Evolutionary conservation across 2,329 filamentous ascomycete species (phyloP).

Genomic region (Aspergillus sp.): DNA sequence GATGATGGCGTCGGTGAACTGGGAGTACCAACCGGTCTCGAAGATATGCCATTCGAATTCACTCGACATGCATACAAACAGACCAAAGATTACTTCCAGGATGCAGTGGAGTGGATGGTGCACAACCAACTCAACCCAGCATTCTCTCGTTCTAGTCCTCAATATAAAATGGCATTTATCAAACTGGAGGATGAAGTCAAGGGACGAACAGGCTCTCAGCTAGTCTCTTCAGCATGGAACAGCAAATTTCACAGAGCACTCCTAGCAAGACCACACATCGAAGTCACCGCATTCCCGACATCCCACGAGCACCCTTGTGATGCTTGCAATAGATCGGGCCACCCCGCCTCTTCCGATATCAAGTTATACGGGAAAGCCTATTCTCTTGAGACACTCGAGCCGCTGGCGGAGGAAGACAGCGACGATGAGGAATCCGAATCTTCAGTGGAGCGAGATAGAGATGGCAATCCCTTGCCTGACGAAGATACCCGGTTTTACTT

Average conservation of each 20-base stretch:
- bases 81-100: constrained; percentile 66
- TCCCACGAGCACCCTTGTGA: constrained; percentile 53
- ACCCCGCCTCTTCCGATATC: constrained; percentile 63
- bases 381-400: constrained; percentile 59
- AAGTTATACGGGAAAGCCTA: constrained; percentile 64
- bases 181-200: constrained; percentile 69
- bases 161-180: constrained; percentile 65
- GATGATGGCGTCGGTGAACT: constrained; percentile 58
- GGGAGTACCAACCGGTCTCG: constrained; percentile 48
- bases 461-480: constrained; percentile 43
- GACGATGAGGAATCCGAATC: constrained; percentile 32
- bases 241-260: constrained; percentile 61
- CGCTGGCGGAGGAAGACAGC: constrained; percentile 49
- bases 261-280: constrained; percentile 60
- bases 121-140: constrained; percentile 71
- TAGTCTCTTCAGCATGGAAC: constrained; percentile 67
- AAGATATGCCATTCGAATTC: constrained; percentile 64
- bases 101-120: constrained; percentile 75
- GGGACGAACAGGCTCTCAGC: constrained; percentile 65
- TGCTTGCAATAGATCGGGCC: constrained; percentile 65
- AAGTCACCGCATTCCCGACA: constrained; percentile 42
- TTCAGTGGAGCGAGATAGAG: constrained; percentile 35
- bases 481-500: constrained; percentile 47
- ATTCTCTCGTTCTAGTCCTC: constrained; percentile 57
- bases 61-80: constrained; percentile 63